Evolutionary conservation across 2,329 filamentous ascomycete genomes (phyloP), one percentile per base, ranked within the genome.

Genomic region (Diaporthe velutina): DNA sequence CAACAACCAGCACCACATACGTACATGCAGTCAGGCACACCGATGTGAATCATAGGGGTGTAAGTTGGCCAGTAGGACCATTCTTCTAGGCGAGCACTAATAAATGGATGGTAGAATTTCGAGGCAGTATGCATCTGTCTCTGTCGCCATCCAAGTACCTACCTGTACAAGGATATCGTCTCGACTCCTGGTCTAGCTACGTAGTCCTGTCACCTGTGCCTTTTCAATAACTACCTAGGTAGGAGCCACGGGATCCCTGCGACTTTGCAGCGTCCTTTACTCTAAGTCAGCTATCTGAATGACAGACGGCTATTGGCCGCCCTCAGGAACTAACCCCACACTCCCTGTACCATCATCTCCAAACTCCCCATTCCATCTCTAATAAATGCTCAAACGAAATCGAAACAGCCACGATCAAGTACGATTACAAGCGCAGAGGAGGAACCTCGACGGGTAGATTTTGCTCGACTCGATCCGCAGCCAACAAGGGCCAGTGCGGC

Each of bases 241-340:
- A n/a, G n/a, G 19, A 40, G 40, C 28, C 45, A 3, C 13, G 10
- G 6, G 42, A 64, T 38, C 38, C 57, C 48, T 40, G 70, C 28
- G 25, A 7, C 19, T 15, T 22, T 55, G n/a, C 33, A 38, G 57
- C 4, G 25, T 38, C 8, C n/a, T 25, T 33, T 38, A 35, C 33
- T 40, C 55, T 71, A 30, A 55, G 70, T 60, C 57, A 72, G 45
- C 19, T 30, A 38, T 28, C n/a, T 30, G 45, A 2, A 19, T 40
- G 64, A n/a, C n/a, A 40, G 13, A 55, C 35, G 33, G 58, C 45
- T 25, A 72, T 72, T 72, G 70, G 70, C 70, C 54, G 58, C 33
- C 48, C 64, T 33, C 45, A 30, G 25, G 50, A 72, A 72, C 55
- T 22, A 38, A 68, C 64, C 64, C 64, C 64, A 68, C 64, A 68